Conservation (phyloP, 306 rosid species). For the Arachis stenosperma region DNA sequence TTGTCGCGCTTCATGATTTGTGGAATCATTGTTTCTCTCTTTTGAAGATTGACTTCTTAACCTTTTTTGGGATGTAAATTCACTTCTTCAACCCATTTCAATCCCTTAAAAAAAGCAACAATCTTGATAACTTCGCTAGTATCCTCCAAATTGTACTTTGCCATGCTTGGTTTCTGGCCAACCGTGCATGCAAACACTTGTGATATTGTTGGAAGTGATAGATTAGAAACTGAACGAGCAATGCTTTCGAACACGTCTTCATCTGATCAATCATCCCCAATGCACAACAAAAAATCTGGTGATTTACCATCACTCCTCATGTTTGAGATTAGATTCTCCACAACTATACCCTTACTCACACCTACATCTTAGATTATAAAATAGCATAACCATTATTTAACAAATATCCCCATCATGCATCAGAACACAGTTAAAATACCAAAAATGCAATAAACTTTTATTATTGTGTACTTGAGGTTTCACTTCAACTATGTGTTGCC, state of each 20-base stretch:
- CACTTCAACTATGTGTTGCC: conserved; percentile 75
- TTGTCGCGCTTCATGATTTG: no score
- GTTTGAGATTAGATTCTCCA: conserved; percentile 59
- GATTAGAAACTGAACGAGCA: conserved; percentile 42
- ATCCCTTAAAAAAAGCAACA: no score
- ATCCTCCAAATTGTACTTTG: conserved; percentile 72
- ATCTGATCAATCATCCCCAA: conserved; percentile 78
- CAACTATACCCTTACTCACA: conserved; percentile 73
- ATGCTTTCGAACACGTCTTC: conserved; percentile 75
- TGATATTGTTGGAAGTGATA: conserved; percentile 44
- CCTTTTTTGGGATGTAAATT: no score
- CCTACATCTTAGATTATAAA: conserved; percentile 46
- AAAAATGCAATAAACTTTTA: not conserved
- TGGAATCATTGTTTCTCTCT: no score
- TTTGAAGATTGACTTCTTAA: no score
- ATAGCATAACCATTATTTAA: not conserved
- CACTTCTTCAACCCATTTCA: no score
- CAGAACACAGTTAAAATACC: no score
- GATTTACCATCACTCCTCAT: conserved; percentile 50
- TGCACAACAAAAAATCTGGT: conserved; percentile 73
- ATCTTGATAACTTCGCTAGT: conserved; percentile 56
- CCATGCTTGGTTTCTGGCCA: conserved; percentile 79
- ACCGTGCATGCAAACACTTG: conserved; percentile 68
- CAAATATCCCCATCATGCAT: no score
- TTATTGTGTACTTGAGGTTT: conserved; percentile 64